These are phyloP conservation scores for Calonectria leucothoes DNA, from an alignment of 2,329 filamentous ascomycete genomes.

Conservation along the genomic window DNA sequence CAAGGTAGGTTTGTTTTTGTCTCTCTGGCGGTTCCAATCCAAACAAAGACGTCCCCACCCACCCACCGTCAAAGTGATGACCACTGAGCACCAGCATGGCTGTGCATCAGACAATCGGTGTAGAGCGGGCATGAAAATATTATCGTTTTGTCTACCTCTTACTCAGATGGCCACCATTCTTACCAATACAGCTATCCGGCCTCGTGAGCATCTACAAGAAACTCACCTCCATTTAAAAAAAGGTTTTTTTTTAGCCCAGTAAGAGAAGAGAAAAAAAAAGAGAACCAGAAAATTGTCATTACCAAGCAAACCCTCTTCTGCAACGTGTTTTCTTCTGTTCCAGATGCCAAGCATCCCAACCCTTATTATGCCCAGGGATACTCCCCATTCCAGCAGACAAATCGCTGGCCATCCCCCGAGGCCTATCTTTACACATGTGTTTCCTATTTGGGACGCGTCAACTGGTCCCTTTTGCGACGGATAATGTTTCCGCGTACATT, in stretches of 20 bases:
- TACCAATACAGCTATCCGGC: background rate
- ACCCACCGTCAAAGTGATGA: background rate
- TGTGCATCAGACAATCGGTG: background rate
- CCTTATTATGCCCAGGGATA: background rate
- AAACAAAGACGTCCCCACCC: background rate
- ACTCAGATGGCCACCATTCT: background rate
- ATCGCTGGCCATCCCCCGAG: background rate
- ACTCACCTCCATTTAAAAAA: background rate
- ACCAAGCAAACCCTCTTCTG: slow-evolving; percentile 13
- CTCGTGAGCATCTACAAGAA: background rate
- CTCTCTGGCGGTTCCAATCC: slow-evolving; percentile 8
- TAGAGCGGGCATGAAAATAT: background rate
- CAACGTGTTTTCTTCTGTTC: slow-evolving; percentile 29
- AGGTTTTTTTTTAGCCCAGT: no score
- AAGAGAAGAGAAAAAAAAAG: background rate
- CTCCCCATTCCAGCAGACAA: background rate
- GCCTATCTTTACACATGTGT: background rate
- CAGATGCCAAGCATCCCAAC: background rate
- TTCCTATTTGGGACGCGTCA: background rate
- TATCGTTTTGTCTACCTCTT: background rate
- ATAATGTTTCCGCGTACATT: background rate
- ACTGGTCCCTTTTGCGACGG: background rate
- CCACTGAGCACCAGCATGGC: background rate
- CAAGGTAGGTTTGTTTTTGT: background rate
- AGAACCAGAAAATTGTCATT: background rate